phyloP scores from a whole-genome alignment of 371 early-diverging fungal species.

The Actinomortierella wolfii region DNA sequence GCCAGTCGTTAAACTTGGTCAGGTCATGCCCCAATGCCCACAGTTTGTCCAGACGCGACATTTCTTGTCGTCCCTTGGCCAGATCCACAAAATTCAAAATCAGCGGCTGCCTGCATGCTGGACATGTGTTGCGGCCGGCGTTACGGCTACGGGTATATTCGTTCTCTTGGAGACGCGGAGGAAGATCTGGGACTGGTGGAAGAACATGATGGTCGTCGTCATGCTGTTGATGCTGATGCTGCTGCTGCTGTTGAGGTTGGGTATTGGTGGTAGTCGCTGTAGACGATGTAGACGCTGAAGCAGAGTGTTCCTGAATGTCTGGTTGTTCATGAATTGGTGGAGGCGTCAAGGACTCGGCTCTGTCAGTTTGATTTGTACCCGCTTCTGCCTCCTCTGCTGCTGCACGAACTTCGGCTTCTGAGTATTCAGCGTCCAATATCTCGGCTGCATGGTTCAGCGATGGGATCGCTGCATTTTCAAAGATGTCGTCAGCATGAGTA shows the following conservation, averaged over 20 bases:
- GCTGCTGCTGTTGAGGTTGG: not conserved
- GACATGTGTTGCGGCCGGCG: slow-evolving; percentile 41
- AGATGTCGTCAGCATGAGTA: no score
- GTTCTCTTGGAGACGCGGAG: slow-evolving; percentile 29
- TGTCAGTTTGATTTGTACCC: no score
- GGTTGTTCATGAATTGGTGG: no score
- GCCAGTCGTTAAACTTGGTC: slow-evolving; percentile 45
- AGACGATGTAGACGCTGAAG: no score
- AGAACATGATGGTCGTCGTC: slow-evolving; percentile 10
- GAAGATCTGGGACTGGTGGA: slow-evolving; percentile 31
- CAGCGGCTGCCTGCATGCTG: slow-evolving; percentile 42
- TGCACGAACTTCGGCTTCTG: no score
- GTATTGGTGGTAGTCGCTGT: no score
- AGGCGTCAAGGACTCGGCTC: no score
- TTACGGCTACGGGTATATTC: slow-evolving; percentile 18
- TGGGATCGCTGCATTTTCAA: no score
- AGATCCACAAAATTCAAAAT: slow-evolving; percentile 43
- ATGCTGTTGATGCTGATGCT: slow-evolving; percentile 1
- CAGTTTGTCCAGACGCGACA: slow-evolving; percentile 30
- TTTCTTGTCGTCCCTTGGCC: slow-evolving; percentile 35
- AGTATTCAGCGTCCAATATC: no score
- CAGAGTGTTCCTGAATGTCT: no score
- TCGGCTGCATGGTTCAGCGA: no score
- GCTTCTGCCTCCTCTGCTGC: no score
- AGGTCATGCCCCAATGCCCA: slow-evolving; percentile 27